Conservation (phyloP, 495 filamentous ascomycete species). For the Daldinia decipiens region DNA sequence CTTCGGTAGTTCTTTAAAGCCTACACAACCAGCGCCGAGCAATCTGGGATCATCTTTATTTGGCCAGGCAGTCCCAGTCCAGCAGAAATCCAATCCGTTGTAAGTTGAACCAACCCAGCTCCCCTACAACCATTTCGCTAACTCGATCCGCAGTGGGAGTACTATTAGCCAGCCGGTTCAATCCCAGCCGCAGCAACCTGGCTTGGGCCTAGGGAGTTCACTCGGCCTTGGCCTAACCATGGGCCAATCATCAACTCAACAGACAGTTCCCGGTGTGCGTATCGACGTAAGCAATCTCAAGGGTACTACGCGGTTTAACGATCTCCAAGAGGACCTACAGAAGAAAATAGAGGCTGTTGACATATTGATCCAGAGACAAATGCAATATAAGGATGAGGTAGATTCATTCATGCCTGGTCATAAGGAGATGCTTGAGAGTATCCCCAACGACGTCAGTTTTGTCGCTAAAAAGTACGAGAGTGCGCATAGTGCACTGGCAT, state of each 20-base stretch:
- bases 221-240: constrained; percentile 54
- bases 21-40: constrained; percentile 33
- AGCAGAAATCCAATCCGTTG: constrained; percentile 60
- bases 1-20: constrained; percentile 45
- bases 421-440: constrained; percentile 67
- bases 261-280: constrained; percentile 73
- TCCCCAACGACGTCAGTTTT: constrained; percentile 80
- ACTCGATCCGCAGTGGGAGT: constrained; percentile 34
- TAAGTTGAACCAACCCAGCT: constrained; percentile 48
- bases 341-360: constrained; percentile 79
- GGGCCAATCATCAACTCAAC: constrained; percentile 58
- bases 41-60: constrained; percentile 44
- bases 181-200: constrained; percentile 54
- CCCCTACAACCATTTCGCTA: constrained; percentile 21
- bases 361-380: constrained; percentile 74
- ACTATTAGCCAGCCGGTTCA: constrained; percentile 37
- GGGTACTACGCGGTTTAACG: constrained; percentile 88
- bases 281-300: constrained; percentile 80
- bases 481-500: constrained; percentile 75
- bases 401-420: constrained; percentile 73
- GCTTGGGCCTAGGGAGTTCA: constrained; percentile 43
- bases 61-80: constrained; percentile 34
- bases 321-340: constrained; percentile 85
- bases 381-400: constrained; percentile 65
- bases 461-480: constrained; percentile 76